Conservation (phyloP, 108 stramenopile species). For the Chaetoceros tenuissimus region DNA sequence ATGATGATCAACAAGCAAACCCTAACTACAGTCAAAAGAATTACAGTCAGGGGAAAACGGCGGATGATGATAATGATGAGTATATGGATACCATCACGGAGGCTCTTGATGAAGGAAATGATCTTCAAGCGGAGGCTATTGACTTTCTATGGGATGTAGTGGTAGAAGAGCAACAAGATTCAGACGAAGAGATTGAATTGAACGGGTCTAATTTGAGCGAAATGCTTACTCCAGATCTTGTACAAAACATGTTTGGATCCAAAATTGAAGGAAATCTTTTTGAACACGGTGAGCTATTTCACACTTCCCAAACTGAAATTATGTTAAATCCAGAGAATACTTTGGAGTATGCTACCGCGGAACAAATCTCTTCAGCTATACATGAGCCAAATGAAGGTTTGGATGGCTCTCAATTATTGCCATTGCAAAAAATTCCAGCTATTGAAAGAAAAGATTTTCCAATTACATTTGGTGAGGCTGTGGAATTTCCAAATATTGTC, state of each 20-base stretch:
- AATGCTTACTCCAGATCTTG: not conserved
- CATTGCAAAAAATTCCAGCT: too few relatives aligned
- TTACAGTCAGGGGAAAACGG: not conserved
- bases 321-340: not conserved
- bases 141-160: slow-evolving; percentile 10
- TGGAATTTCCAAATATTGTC: not conserved
- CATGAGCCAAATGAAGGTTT: too few relatives aligned
- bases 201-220: not conserved
- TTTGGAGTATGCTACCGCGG: not conserved
- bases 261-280: not conserved
- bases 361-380: slow-evolving; percentile 1
- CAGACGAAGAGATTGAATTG: not conserved
- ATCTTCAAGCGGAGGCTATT: slow-evolving; percentile 5
- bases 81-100: not conserved
- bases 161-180: slow-evolving; percentile 7
- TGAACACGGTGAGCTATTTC: not conserved
- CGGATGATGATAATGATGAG: not conserved
- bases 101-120: not conserved
- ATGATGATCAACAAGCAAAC: too few relatives aligned
- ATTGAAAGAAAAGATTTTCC: not conserved
- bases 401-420: too few relatives aligned
- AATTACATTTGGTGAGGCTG: not conserved
- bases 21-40: too few relatives aligned
- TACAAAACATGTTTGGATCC: not conserved
- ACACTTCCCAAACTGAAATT: not conserved